Evolutionary conservation across 257 asterid species (phyloP), one percentile per base, ranked within the genome.

Genomic region (Fraxinus excelsior): DNA sequence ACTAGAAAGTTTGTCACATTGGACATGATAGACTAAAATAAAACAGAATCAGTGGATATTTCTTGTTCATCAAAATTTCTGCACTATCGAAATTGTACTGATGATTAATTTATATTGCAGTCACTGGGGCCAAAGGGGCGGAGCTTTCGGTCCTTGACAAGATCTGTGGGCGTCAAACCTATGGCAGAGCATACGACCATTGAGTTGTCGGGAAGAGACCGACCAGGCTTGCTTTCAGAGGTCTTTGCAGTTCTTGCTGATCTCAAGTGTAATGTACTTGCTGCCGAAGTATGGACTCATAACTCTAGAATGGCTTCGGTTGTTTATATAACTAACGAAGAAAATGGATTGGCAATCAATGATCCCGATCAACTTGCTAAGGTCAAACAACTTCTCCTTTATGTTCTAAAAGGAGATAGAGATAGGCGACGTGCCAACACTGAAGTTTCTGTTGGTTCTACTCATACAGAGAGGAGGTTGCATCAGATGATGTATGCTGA

Each of bases 201-300:
- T 1, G 98, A 94, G 86, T 78, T 94, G 74, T 87, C 92, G 0
- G 98, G 98, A 44, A 72, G 78, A 78, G 98, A 94, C 83, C 78
- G 98, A 19, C 98, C 97, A 0, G 98, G 98, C 67, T 74, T 92
- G 81, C 93, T 94, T 66, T 94, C 98, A 0, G 97, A 91, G 79
- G 81, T 92, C 70, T 92, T 88, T 79, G 98, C 98, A 0, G 91
- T 94, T 79, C 97, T 94, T 60, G 74, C 96, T 0, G 94, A 92
- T 78, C 92, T 85, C 4, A 94, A 90, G 72, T 92, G 96, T 29
- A 94, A 92, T 35, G 87, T 92, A 37, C 96, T 85, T 12, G 93
- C 94, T 14, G 94, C 97, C 0, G 97, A 94, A 87, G 97, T 92
- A 4, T 94, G 98, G 98, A 94, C 98, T 18, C 98, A 94, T 67